Conservation (phyloP, 768 basidiomycete species). For the Mycena galopus region DNA sequence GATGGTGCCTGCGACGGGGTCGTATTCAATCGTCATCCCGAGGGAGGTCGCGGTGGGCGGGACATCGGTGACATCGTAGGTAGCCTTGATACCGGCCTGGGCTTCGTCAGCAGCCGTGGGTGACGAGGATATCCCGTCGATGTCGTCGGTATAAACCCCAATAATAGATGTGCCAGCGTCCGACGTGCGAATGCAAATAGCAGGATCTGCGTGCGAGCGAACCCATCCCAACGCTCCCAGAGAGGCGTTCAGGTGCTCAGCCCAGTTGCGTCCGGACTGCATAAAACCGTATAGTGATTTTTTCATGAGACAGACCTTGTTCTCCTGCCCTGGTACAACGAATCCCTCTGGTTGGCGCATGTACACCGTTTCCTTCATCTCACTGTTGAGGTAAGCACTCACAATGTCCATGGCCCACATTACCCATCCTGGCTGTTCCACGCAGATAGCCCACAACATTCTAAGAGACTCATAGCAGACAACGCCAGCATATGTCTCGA, state of each 20-base stretch:
- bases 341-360: not conserved
- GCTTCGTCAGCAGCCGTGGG: conserved; percentile 22
- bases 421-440: too few species aligned
- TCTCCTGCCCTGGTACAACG: not conserved
- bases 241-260: not conserved
- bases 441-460: too few species aligned
- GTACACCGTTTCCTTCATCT: not conserved
- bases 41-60: conserved; percentile 39
- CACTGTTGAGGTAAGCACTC: too few species aligned
- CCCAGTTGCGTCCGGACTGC: not conserved
- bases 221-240: not conserved
- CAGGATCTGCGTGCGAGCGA: not conserved
- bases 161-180: too few species aligned
- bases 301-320: not conserved
- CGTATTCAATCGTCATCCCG: conserved; percentile 14
- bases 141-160: not conserved
- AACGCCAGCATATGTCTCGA: too few species aligned
- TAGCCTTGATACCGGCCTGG: conserved; percentile 17
- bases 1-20: conserved; percentile 36
- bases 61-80: conserved; percentile 39
- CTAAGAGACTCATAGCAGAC: too few species aligned
- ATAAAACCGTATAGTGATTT: not conserved
- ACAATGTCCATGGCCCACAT: too few species aligned
- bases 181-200: not conserved
- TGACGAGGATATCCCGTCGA: conserved; percentile 4